These are phyloP conservation scores for Hymenoscyphus salicellus DNA, from an alignment of 2,329 filamentous ascomycete species.

Conservation along the genomic window DNA sequence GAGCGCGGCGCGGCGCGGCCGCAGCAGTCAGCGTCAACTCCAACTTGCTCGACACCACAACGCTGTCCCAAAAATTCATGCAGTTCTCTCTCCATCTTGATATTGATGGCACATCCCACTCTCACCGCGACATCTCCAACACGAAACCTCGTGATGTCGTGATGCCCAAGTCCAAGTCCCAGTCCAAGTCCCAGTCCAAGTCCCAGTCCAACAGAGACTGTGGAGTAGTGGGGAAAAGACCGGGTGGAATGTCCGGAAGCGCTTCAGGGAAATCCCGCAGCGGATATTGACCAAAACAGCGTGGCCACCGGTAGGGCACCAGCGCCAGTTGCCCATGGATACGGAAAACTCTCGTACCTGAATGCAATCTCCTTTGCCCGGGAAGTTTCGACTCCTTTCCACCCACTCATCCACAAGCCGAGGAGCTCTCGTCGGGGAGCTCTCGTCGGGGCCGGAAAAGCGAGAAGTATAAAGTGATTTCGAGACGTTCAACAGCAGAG, in stretches of 20 bases:
- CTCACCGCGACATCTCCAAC: background rate
- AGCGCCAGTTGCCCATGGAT: background rate
- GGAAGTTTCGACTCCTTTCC: background rate
- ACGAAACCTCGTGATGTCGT: background rate
- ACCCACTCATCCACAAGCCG: background rate
- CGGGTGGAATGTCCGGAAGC: background rate
- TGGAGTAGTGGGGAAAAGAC: background rate
- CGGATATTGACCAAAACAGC: background rate
- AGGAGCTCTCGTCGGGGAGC: background rate
- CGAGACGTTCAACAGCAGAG: background rate
- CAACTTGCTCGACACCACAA: no score
- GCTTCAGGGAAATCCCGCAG: background rate
- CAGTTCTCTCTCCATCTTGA: no score
- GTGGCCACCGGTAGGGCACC: no score
- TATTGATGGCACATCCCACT: no score
- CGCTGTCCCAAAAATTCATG: no score
- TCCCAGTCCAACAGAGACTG: background rate
- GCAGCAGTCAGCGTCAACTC: no score
- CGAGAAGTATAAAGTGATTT: background rate
- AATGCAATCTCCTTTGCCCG: background rate
- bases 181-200: no score
- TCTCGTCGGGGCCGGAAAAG: background rate
- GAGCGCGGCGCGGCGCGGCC: no score
- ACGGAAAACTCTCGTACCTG: background rate
- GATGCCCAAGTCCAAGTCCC: background rate